Conservation (phyloP, 768 basidiomycete genomes). For the Artomyces pyxidatus region DNA sequence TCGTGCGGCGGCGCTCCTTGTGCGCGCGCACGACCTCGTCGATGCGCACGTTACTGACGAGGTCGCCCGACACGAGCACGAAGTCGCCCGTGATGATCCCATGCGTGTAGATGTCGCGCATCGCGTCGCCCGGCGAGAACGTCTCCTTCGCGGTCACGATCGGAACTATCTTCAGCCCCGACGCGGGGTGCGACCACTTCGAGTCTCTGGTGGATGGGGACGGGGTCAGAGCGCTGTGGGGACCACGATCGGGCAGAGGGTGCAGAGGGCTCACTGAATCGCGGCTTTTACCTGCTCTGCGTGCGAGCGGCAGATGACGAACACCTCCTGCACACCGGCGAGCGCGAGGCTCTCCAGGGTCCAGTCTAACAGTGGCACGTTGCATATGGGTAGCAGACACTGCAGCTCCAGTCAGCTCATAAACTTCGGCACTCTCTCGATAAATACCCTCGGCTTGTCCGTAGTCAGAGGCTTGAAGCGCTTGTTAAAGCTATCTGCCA, state of each 20-base stretch:
- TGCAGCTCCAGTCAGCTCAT: constrained; percentile 24
- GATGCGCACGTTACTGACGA: constrained; percentile 89
- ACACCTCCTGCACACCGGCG: constrained; percentile 95
- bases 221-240: background rate
- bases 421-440: background rate
- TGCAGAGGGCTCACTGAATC: constrained; percentile 53
- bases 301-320: constrained; percentile 90
- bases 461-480: constrained; percentile 87
- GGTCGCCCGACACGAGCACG: constrained; percentile 84
- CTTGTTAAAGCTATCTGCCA: constrained; percentile 95
- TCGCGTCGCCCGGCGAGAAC: constrained; percentile 83
- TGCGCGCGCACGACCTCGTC: constrained; percentile 85
- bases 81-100: constrained; percentile 88
- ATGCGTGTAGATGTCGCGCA: constrained; percentile 90
- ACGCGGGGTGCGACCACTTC: constrained; percentile 76
- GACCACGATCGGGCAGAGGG: background rate
- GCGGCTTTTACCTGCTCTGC: constrained; percentile 78
- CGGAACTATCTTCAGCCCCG: constrained; percentile 76
- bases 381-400: constrained; percentile 92
- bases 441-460: constrained; percentile 74
- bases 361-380: constrained; percentile 90
- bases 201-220: constrained; percentile 46
- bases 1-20: constrained; percentile 76
- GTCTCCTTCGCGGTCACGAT: constrained; percentile 83
- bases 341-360: constrained; percentile 91